These are phyloP conservation scores for Malus fusca DNA, from an alignment of 306 rosid species.

Conservation along the genomic window DNA sequence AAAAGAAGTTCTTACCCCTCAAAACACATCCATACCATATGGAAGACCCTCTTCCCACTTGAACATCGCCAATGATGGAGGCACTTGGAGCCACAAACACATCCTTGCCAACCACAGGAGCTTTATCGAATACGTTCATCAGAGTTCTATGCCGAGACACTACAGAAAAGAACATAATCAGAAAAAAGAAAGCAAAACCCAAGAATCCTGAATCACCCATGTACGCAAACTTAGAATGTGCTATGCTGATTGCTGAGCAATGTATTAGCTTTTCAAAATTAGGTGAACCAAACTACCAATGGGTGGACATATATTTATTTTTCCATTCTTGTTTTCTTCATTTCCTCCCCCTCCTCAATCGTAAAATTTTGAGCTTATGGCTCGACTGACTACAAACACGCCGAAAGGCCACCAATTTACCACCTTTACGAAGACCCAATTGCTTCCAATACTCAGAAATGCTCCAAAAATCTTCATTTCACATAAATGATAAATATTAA, in stretches of 20 bases:
- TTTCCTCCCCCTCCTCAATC: neutral
- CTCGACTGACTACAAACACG: neutral
- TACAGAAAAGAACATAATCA: constrained; percentile 12
- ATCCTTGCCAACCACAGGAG: constrained; percentile 65
- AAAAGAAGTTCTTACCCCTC: constrained; percentile 49
- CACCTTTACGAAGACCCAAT: neutral
- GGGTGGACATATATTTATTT: neutral
- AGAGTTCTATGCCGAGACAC: constrained; percentile 91
- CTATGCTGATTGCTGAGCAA: neutral
- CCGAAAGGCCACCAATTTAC: neutral
- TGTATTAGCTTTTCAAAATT: neutral
- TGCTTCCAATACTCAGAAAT: neutral
- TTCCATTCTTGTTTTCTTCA: neutral
- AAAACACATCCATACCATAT: constrained; percentile 96
- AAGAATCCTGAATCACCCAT: neutral
- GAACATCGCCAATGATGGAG: constrained; percentile 73
- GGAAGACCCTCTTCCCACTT: constrained; percentile 66
- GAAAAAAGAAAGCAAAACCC: neutral
- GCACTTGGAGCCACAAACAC: constrained; percentile 93
- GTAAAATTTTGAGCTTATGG: neutral
- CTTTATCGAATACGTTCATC: constrained; percentile 77
- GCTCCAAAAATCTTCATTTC: neutral
- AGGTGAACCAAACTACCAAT: neutral
- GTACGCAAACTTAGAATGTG: neutral
- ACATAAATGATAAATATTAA: neutral